Base-by-base conservation (phyloP, 306 rosid genomes). In the Gillenia trifoliata region DNA sequence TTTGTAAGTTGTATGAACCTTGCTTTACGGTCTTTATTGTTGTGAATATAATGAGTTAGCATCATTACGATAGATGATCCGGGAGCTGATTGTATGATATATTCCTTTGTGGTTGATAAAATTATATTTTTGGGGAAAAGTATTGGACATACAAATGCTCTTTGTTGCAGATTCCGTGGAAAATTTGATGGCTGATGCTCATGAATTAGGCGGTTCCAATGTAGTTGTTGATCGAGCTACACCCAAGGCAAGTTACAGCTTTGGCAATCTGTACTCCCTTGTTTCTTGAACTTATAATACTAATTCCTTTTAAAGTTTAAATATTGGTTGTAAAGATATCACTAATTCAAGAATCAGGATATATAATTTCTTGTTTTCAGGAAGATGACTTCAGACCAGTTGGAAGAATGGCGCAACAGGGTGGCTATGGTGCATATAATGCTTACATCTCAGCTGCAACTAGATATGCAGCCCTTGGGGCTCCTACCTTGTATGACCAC, bases 141-240 rank as follows among this genome's bases (percentile, higher is more conserved):
- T 15, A 20, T 74, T 30, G 38, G 75, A 61, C 36, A 75, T 68
- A 80, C 64, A 41, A 62, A 11, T 50, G 43, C 77, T 52, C 59
- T 78, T 30, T 55, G 33, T 78, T 92, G 85, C 89, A 95, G 99
- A 95, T 54, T 89, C 98, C 50, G 98, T 92, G 55, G 99, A 95
- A 69, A 89, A 22, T 82, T 84, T 95, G 92, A 92, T 95, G 99
- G 79, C 78, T 68, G 99, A 95, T 66, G 89, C 92, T 67, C 99
- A 95, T 82, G 96, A 92, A 66, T 79, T 95, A 72, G 99, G 97
- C 6, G 98, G 98, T 71, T 87, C 97, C 71, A 57, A 87, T 66
- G 89, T 95, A 68, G 99, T 95, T 82, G 98, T 95, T 82, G 99
- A 95, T 81, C 88, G 96, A 72, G 99, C 99, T 15, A 95, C 98